Evolutionary conservation across 1,284 basidiomycete genomes (phyloP).

Genomic region (Puccinia brachypodii): DNA sequence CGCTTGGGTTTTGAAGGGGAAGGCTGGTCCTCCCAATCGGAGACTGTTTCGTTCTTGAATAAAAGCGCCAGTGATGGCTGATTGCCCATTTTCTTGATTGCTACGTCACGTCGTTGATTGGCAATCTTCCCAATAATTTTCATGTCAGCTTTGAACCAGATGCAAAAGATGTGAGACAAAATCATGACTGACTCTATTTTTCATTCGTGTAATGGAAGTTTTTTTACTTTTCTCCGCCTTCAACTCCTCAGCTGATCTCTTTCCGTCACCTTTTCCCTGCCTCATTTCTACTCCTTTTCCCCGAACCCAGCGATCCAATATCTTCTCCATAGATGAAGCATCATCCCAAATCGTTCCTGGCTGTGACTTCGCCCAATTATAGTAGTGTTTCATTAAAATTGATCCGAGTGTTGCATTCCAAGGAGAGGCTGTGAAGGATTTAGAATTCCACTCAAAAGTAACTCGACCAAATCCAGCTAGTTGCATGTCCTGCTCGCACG

Average conservation of each 20-base stretch:
- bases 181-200: not conserved
- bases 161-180: not conserved
- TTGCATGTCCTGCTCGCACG: constrained; percentile 1
- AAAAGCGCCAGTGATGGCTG: not conserved
- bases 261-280: not conserved
- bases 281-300: not conserved
- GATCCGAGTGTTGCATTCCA: not conserved
- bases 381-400: not conserved
- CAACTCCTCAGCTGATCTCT: not conserved
- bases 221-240: not conserved
- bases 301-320: not conserved
- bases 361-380: not conserved
- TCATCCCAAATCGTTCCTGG: not conserved
- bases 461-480: not conserved
- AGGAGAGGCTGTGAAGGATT: not conserved
- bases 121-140: not conserved
- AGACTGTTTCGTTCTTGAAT: not conserved
- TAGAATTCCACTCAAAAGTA: not conserved
- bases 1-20: not conserved
- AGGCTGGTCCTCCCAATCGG: not conserved
- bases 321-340: not conserved
- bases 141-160: not conserved
- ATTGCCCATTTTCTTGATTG: not conserved
- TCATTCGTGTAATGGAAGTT: not conserved
- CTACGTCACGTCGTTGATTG: not conserved